Percentiles rank a stretch among this genome's conserved stretches.
phyloP scores from a whole-genome alignment of 371 early-diverging fungal genomes.

The Mucor saturninus region DNA sequence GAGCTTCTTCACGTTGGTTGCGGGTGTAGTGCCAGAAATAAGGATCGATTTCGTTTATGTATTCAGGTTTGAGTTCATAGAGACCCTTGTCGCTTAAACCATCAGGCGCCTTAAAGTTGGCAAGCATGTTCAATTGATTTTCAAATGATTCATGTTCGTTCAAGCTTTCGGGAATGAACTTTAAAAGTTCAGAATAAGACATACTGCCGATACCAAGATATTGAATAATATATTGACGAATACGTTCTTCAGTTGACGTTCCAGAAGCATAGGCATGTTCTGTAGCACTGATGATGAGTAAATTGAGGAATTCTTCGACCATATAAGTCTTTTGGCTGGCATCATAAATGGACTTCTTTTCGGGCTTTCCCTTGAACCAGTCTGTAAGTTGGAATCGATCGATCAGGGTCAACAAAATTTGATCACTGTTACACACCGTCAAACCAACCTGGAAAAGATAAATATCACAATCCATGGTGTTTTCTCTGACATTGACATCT shows the following conservation, averaged over 20 bases:
- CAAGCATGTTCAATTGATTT: slow-evolving; percentile 69
- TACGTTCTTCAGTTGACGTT: slow-evolving; percentile 70
- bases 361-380: slow-evolving; percentile 79
- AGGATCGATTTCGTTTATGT: slow-evolving; percentile 84
- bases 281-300: slow-evolving; percentile 82
- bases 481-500: slow-evolving; percentile 77
- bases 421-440: slow-evolving; percentile 71
- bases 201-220: slow-evolving; percentile 71
- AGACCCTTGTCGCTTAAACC: slow-evolving; percentile 82
- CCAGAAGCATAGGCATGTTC: slow-evolving; percentile 80
- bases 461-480: slow-evolving; percentile 84
- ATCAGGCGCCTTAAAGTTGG: slow-evolving; percentile 85
- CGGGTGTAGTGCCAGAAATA: slow-evolving; percentile 92
- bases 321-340: slow-evolving; percentile 68
- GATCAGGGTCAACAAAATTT: slow-evolving; percentile 72
- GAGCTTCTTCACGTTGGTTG: slow-evolving; percentile 89
- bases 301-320: slow-evolving; percentile 85
- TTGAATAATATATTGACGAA: slow-evolving; percentile 88
- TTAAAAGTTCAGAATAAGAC: slow-evolving; percentile 85
- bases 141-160: slow-evolving; percentile 79
- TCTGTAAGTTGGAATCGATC: slow-evolving; percentile 82
- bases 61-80: slow-evolving; percentile 89
- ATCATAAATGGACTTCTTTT: slow-evolving; percentile 63
- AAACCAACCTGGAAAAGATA: slow-evolving; percentile 80
- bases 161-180: slow-evolving; percentile 83